phyloP scores from a whole-genome alignment of 495 filamentous ascomycete species.

The Chaetomidium leptoderma region DNA sequence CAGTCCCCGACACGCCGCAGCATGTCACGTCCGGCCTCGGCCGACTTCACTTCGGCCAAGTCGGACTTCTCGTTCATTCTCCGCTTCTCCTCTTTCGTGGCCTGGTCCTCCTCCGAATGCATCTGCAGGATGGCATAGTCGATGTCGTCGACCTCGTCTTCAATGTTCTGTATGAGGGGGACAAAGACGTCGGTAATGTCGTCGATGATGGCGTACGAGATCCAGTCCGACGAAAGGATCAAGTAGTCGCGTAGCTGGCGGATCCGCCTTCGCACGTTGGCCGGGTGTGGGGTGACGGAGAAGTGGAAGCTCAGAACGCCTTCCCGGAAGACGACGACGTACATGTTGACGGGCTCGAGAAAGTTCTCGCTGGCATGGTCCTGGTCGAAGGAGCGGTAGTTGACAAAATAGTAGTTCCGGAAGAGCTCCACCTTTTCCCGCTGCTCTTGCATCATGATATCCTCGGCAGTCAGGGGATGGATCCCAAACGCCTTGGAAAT shows the following conservation, averaged over 20 bases:
- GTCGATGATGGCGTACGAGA: conserved; percentile 95
- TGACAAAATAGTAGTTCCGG: conserved; percentile 95
- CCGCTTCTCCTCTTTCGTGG: conserved; percentile 26
- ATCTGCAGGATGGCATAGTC: conserved; percentile 75
- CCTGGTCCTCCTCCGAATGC: conserved; percentile 53
- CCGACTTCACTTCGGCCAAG: conserved; percentile 43
- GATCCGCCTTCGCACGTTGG: conserved; percentile 89
- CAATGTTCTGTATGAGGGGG: conserved; percentile 82
- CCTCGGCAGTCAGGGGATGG: conserved; percentile 89
- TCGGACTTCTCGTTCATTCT: conserved; percentile 33
- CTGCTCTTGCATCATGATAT: conserved; percentile 95
- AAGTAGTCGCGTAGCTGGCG: conserved; percentile 93
- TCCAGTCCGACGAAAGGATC: conserved; percentile 92
- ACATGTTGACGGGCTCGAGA: conserved; percentile 94
- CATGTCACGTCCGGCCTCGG: conserved; percentile 71
- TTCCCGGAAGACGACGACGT: conserved; percentile 93
- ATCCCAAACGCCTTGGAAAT: conserved; percentile 90
- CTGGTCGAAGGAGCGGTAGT: conserved; percentile 95
- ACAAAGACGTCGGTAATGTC: conserved; percentile 96
- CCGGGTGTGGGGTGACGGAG: conserved; percentile 84
- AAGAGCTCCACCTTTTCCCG: conserved; percentile 98
- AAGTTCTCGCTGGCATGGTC: conserved; percentile 82
- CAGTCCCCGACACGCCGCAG: conserved; percentile 86
- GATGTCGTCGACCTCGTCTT: conserved; percentile 85
- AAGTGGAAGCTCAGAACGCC: conserved; percentile 96